Percentiles rank a stretch among this genome's conserved stretches.
Evolutionary conservation across 257 asterid species (phyloP).

Genomic region (Solanum pennellii): DNA sequence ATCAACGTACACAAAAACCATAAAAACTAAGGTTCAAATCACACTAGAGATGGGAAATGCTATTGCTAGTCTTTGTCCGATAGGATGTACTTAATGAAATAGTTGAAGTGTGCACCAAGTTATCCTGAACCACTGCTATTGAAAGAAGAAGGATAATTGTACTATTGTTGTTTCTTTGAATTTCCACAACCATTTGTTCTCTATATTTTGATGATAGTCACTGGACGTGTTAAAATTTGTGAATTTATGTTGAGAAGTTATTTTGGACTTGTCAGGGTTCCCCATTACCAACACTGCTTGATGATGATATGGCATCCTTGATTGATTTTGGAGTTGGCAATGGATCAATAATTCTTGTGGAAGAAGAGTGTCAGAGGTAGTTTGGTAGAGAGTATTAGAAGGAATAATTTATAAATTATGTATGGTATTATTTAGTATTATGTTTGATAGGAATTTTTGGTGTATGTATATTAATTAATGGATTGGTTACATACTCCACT

Average conservation of each 20-base stretch:
- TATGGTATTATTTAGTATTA: background rate
- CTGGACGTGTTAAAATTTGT: background rate
- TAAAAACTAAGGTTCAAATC: background rate
- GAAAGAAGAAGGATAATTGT: background rate
- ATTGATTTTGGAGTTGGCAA: slow-evolving; percentile 66
- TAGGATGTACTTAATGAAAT: background rate
- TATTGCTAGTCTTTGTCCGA: background rate
- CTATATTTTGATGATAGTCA: background rate
- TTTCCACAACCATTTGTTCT: background rate
- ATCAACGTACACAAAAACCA: background rate
- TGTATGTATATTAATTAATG: too few species aligned
- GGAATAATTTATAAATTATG: too few species aligned
- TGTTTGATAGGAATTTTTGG: background rate
- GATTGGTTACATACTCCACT: background rate
- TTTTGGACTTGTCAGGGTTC: slow-evolving; percentile 44
- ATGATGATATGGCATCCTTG: slow-evolving; percentile 81
- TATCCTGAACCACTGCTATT: background rate
- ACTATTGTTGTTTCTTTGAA: background rate
- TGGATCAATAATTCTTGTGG: slow-evolving; percentile 67
- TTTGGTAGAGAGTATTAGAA: too few species aligned
- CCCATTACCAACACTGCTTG: slow-evolving; percentile 65
- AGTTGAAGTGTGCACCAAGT: background rate
- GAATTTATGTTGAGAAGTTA: background rate
- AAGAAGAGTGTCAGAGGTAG: slow-evolving; percentile 22
- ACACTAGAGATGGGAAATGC: background rate